Evolutionary conservation across 768 basidiomycete genomes (phyloP).

Genomic region (Daedalea quercina): DNA sequence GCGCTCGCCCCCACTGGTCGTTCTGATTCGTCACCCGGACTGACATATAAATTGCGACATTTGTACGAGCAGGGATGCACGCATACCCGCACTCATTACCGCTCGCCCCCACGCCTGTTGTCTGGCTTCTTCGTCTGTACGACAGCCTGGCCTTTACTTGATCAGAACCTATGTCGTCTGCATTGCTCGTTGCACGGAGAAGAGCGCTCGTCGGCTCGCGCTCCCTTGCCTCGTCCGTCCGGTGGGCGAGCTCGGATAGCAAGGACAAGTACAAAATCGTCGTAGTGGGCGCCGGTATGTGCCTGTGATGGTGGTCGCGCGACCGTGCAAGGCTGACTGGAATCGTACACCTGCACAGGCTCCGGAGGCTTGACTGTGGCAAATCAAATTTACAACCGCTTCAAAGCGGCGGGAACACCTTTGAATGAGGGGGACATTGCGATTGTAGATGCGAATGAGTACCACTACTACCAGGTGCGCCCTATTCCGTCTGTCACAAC

Average conservation of each 20-base stretch:
- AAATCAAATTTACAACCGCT: conserved; percentile 80
- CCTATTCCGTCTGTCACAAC: conserved; percentile 5
- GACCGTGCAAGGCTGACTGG: conserved; percentile 6
- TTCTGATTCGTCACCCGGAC: not conserved
- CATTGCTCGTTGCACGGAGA: not conserved
- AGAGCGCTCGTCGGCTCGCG: not conserved
- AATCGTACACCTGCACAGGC: conserved; percentile 37
- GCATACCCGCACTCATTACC: not conserved
- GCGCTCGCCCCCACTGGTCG: not conserved
- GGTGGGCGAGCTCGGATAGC: conserved; percentile 30
- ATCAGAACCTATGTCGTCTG: not conserved
- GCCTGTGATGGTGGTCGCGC: not conserved
- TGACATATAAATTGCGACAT: conserved; percentile 1
- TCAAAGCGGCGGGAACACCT: conserved; percentile 60
- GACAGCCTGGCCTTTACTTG: not conserved
- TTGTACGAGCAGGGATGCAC: too few species aligned
- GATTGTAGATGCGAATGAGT: conserved; percentile 74
- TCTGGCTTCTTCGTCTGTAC: not conserved
- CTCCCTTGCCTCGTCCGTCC: not conserved
- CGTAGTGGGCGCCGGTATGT: conserved; percentile 80
- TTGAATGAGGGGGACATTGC: conserved; percentile 74
- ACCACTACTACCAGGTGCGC: conserved; percentile 79
- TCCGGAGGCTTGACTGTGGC: conserved; percentile 78
- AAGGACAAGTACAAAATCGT: conserved; percentile 73
- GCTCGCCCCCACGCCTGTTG: not conserved